A percentile compares a stretch with the other conserved stretches of the same genome.
Conservation (phyloP, 192 early-diverging fungal species). For the Podila epigama region DNA sequence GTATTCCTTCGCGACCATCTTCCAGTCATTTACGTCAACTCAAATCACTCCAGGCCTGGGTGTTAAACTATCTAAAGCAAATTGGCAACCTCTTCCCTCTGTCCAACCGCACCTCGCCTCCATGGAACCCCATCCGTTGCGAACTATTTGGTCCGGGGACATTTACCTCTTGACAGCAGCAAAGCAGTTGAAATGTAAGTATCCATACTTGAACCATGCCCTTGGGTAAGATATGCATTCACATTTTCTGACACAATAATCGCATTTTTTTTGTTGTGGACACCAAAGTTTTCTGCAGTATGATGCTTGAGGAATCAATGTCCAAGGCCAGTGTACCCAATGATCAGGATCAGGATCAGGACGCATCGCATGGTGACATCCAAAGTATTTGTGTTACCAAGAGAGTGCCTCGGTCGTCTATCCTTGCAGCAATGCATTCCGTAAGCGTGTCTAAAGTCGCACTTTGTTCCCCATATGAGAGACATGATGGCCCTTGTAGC, state of each 20-base stretch:
- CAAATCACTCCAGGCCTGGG: conserved; percentile 41
- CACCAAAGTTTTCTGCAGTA: conserved; percentile 10
- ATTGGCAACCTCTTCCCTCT: conserved; percentile 30
- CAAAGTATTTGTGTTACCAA: conserved; percentile 14
- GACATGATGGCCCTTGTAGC: conserved; percentile 7
- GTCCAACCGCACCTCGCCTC: neutral
- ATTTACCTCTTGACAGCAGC: neutral
- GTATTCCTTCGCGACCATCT: conserved; percentile 25
- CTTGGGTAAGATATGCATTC: neutral
- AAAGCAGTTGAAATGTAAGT: conserved; percentile 12
- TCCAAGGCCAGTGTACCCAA: neutral
- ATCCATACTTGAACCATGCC: no score
- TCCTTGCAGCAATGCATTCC: neutral
- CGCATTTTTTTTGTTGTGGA: no score
- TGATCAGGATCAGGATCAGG: neutral
- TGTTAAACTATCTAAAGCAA: conserved; percentile 22
- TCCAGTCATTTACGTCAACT: conserved; percentile 23
- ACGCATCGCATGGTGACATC: neutral
- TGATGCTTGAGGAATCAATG: neutral
- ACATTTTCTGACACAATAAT: no score
- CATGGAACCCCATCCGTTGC: neutral
- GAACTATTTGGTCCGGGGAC: conserved; percentile 20
- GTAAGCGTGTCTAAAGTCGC: neutral
- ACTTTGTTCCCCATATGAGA: conserved; percentile 18
- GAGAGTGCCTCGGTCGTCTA: conserved; percentile 10